A percentile compares a stretch with the other conserved stretches of the same genome.
Conservation (phyloP, 108 stramenopile species). For the Schizochytrium sp. region DNA sequence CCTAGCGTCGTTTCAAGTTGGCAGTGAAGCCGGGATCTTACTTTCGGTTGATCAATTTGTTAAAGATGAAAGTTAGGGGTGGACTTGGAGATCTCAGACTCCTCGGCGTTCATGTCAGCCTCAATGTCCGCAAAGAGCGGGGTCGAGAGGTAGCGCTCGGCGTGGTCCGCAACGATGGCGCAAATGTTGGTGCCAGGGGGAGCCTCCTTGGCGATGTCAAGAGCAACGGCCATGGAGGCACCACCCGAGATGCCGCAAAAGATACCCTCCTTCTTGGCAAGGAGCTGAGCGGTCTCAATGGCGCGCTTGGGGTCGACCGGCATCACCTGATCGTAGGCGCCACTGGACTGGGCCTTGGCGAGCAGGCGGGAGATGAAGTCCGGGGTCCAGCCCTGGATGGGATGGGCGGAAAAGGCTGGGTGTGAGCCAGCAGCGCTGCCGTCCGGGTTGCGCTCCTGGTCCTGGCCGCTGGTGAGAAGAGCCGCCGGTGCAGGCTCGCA, state of each 20-base stretch:
- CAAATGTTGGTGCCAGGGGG: constrained; percentile 55
- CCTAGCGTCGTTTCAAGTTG: too few relatives aligned
- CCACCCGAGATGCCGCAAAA: constrained; percentile 67
- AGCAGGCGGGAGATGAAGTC: constrained; percentile 68
- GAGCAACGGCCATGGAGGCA: constrained; percentile 56
- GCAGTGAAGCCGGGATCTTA: too few relatives aligned
- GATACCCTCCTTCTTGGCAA: constrained; percentile 69
- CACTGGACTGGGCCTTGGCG: constrained; percentile 35
- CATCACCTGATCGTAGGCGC: constrained; percentile 45
- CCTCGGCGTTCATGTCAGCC: constrained; percentile 72
- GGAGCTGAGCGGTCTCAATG: constrained; percentile 42
- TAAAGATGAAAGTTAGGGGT: constrained; percentile 22
- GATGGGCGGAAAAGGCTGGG: constrained; percentile 40
- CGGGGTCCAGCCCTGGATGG: constrained; percentile 57
- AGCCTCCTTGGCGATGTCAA: constrained; percentile 60
- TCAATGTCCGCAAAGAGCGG: constrained; percentile 73
- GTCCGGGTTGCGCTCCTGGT: constrained; percentile 48
- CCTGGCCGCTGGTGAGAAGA: constrained; percentile 52
- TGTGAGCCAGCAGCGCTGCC: constrained; percentile 41
- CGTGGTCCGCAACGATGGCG: constrained; percentile 67
- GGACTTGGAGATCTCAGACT: constrained; percentile 26
- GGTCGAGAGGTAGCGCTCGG: constrained; percentile 69
- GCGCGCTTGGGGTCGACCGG: constrained; percentile 48
- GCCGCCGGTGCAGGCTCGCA: constrained; percentile 59
- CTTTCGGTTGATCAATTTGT: too few relatives aligned